Evolutionary conservation across 345 rosid genomes (phyloP), one percentile per base, ranked within the genome.

Genomic region (Arabis hirsuta): DNA sequence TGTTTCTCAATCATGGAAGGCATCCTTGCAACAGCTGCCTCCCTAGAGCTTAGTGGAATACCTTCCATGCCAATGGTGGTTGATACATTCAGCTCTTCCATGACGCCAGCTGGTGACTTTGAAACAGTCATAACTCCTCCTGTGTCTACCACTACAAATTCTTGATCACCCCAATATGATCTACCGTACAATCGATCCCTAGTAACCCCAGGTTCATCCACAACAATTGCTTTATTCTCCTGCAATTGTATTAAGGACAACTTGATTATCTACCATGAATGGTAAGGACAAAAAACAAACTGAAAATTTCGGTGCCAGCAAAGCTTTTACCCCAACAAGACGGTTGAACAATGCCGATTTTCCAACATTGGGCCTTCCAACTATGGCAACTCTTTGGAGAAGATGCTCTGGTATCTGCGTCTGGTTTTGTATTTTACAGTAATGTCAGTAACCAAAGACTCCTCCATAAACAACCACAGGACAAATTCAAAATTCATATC

Each of bases 361-460:
- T 31, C 98, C 98, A 42, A 93, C 98, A 69, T 93, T 93, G 3
- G 98, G 98, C 83, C 97, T 84, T 77, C 98, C 98, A 83, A 93
- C 90, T 38, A 93, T 89, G 9, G 98, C 87, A 73, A 93, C 92
- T 73, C 78, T 85, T 9, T 89, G 90, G 48, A 93, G 92, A 72
- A 93, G 85, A 84, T 82, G 85, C 73, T 93, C 97, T 52, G 96
- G 91, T 56, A 90, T 84, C 96, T 89, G 87, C 80, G 82, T n/a
- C 77, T 76, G 61, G 73, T 32, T n/a, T 54, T 59, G 39, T 74
- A 69, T 47, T 55, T 52, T 12, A 68, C 1, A 48, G 32, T 63
- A 7, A 12, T 38, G 45, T 60, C 62, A 55, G 44, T 56, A 69
- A 38, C 14, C 48, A 69, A 54, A 69, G 42, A 44, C 32, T 27